These are phyloP conservation scores for Wickerhamia fluorescens DNA, from an alignment of 805 yeast genomes.

Conservation along the genomic window DNA sequence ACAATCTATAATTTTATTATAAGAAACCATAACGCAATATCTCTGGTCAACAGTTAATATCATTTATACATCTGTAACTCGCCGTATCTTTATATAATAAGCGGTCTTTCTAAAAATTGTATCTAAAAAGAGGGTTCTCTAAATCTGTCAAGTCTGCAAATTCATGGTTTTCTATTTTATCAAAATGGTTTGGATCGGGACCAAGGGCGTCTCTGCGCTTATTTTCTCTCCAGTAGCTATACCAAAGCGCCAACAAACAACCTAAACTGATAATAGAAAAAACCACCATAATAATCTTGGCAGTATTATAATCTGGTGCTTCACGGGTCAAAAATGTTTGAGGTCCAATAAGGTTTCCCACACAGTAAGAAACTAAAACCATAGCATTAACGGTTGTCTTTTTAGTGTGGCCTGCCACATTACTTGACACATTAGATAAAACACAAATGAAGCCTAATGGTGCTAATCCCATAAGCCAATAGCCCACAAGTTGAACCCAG, in stretches of 20 bases:
- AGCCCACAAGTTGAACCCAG: constrained; percentile 18
- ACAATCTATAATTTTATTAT: too few species aligned
- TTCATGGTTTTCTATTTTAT: constrained; percentile 33
- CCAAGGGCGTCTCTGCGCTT: constrained; percentile 25
- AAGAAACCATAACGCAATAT: too few species aligned
- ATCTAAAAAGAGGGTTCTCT: constrained; percentile 50
- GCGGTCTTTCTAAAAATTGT: constrained; percentile 24
- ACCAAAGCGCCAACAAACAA: constrained; percentile 18
- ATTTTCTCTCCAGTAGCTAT: constrained; percentile 28
- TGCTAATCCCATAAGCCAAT: constrained; percentile 24
- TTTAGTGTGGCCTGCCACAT: constrained; percentile 53
- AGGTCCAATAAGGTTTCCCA: constrained; percentile 52
- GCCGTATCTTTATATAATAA: too few species aligned
- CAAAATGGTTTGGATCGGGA: constrained; percentile 13
- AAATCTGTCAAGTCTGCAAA: constrained; percentile 48
- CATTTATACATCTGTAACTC: too few species aligned
- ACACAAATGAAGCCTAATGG: constrained; percentile 23
- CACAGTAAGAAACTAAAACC: constrained; percentile 42
- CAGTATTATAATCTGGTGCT: constrained; percentile 39
- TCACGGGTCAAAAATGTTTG: constrained; percentile 39
- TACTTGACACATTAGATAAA: constrained; percentile 35
- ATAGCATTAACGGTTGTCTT: constrained; percentile 41
- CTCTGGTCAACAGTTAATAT: too few species aligned
- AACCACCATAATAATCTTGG: constrained; percentile 34
- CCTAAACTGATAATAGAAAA: constrained; percentile 21